Conservation (phyloP, 768 basidiomycete species). For the Suillus tomentosus region DNA sequence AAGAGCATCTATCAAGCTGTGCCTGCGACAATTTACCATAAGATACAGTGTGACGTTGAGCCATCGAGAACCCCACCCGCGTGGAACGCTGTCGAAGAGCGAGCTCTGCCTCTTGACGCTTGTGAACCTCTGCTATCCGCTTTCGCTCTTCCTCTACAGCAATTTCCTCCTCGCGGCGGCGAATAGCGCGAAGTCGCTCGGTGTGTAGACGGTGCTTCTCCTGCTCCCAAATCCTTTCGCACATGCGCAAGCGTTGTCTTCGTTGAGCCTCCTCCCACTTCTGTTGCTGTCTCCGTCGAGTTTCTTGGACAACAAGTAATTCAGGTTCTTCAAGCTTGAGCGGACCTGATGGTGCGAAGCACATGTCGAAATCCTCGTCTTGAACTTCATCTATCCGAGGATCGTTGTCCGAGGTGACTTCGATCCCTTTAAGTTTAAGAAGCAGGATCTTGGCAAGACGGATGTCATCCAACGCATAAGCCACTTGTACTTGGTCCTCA, state of each 20-base stretch:
- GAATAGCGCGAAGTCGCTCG: conserved; percentile 38
- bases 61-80: conserved; percentile 21
- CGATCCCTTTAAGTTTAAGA: conserved; percentile 60
- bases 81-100: conserved; percentile 19
- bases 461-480: conserved; percentile 68
- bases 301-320: conserved; percentile 40
- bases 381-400: conserved; percentile 63
- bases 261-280: conserved; percentile 38
- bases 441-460: conserved; percentile 65
- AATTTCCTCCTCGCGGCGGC: conserved; percentile 35
- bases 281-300: conserved; percentile 36
- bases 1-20: conserved; percentile 15
- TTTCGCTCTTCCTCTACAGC: conserved; percentile 28
- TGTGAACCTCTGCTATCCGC: conserved; percentile 24
- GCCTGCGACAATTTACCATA: conserved; percentile 17
- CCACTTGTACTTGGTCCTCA: conserved; percentile 65
- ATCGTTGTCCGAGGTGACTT: conserved; percentile 59
- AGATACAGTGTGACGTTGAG: conserved; percentile 7
- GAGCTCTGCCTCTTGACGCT: conserved; percentile 12
- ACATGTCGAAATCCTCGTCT: conserved; percentile 46
- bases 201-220: conserved; percentile 46
- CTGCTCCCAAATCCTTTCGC: conserved; percentile 51
- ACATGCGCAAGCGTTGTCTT: conserved; percentile 43
- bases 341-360: conserved; percentile 40
- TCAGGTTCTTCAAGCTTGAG: conserved; percentile 44